Conservation (phyloP, 2,329 filamentous ascomycete genomes). For the Neonectria faginata region DNA sequence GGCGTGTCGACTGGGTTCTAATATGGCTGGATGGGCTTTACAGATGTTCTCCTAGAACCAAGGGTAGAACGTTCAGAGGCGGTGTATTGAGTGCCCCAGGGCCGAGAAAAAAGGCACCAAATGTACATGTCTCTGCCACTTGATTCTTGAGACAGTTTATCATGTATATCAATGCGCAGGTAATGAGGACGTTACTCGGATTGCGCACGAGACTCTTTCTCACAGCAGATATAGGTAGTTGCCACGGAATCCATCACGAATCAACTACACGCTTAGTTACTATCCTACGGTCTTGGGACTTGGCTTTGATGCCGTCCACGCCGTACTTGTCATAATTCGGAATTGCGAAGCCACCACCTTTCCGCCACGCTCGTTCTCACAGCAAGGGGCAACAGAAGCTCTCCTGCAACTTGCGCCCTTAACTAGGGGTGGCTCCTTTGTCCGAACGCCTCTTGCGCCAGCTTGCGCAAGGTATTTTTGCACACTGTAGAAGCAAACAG, state of each 20-base stretch:
- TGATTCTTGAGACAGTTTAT: slow-evolving; percentile 18
- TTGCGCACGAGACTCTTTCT: slow-evolving; percentile 14
- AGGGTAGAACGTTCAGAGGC: slow-evolving; percentile 31
- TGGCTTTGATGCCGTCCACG: slow-evolving; percentile 12
- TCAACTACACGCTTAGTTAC: not conserved
- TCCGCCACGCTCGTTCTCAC: not conserved
- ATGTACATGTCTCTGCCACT: slow-evolving; percentile 33
- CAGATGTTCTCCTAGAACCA: slow-evolving; percentile 28
- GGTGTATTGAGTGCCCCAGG: slow-evolving; percentile 32
- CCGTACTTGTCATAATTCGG: slow-evolving; percentile 5
- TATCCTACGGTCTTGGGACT: not conserved
- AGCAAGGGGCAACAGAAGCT: slow-evolving; percentile 1
- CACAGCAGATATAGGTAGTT: not conserved
- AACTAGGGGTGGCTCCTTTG: slow-evolving; percentile 7
- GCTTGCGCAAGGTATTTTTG: slow-evolving; percentile 1
- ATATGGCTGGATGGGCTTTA: slow-evolving; percentile 32
- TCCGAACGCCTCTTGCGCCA: not conserved
- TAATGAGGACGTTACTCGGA: slow-evolving; percentile 14
- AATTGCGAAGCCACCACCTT: slow-evolving; percentile 6
- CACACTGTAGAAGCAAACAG: slow-evolving; percentile 42
- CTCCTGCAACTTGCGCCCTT: slow-evolving; percentile 9
- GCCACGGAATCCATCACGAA: not conserved
- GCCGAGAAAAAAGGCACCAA: slow-evolving; percentile 29
- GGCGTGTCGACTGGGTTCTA: slow-evolving; percentile 19
- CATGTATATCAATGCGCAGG: slow-evolving; percentile 35